These are phyloP conservation scores for Linnemannia exigua DNA, from an alignment of 192 early-diverging fungal species.

Conservation along the genomic window DNA sequence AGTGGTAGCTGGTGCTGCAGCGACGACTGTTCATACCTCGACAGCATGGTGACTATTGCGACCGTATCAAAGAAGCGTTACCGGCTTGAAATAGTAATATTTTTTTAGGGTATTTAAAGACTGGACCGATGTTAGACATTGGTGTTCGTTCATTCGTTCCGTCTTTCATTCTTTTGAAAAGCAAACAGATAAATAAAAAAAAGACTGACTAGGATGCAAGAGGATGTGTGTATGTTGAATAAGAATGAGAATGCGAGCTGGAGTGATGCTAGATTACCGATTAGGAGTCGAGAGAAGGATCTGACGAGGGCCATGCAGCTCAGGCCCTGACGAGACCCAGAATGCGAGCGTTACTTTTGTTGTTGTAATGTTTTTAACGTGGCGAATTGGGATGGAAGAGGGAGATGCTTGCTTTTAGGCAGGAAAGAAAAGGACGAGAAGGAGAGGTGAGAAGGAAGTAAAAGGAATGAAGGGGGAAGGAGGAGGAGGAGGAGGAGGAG, in stretches of 20 bases:
- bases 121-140: not conserved
- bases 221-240: not conserved
- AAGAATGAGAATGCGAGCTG: not conserved
- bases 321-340: not conserved
- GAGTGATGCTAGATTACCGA: constrained; percentile 2
- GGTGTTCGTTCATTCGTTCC: too few relatives aligned
- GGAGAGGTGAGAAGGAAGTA: not conserved
- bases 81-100: not conserved
- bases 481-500: not conserved
- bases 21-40: not conserved
- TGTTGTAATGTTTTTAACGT: not conserved
- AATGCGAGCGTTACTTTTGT: not conserved
- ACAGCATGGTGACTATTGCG: not conserved
- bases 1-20: not conserved
- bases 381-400: not conserved
- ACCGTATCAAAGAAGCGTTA: not conserved
- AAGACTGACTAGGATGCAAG: not conserved
- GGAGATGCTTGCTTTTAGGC: not conserved
- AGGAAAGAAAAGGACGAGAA: not conserved
- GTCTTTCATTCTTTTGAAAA: not conserved
- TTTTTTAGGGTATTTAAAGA: not conserved
- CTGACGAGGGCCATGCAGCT: not conserved
- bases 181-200: not conserved
- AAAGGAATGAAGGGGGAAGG: not conserved
- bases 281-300: not conserved